Percentiles rank a stretch among this genome's conserved stretches.
Evolutionary conservation across 257 asterid species (phyloP).

Genomic region (Cordia subcordata): DNA sequence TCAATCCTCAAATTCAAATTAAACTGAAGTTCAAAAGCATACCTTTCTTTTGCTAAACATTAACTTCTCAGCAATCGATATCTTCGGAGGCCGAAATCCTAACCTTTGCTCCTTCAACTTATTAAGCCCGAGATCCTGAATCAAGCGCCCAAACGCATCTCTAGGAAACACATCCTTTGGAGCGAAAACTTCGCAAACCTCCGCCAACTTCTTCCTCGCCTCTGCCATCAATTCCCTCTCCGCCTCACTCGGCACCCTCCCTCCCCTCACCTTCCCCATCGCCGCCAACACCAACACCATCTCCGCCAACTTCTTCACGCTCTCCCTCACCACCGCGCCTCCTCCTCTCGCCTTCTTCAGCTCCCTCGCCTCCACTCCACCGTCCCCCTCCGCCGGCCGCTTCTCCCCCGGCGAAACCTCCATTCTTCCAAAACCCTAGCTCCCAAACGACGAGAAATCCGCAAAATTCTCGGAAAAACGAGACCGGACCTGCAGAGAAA

Average conservation of each 20-base stretch:
- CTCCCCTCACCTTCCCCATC: constrained; percentile 94
- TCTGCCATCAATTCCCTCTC: constrained; percentile 77
- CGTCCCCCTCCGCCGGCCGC: constrained; percentile 44
- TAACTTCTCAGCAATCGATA: constrained; percentile 77
- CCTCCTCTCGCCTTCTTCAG: constrained; percentile 30
- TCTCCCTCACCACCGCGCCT: constrained; percentile 27
- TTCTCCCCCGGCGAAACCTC: constrained; percentile 51
- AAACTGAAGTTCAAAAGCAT: constrained; percentile 19
- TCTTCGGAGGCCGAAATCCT: constrained; percentile 69
- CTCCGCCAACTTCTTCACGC: constrained; percentile 74
- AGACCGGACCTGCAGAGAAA: constrained; percentile 45
- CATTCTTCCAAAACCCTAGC: constrained; percentile 30
- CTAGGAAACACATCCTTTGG: constrained; percentile 92
- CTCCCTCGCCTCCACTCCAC: constrained; percentile 29
- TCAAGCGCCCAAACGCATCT: constrained; percentile 70
- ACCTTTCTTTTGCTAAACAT: constrained; percentile 75
- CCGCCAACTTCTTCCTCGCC: constrained; percentile 61
- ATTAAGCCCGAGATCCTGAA: constrained; percentile 89
- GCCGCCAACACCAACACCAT: constrained; percentile 85
- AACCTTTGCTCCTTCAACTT: constrained; percentile 62
- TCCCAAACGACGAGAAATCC: constrained; percentile 26
- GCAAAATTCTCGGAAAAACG: constrained; percentile 12
- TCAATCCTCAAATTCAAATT: not conserved
- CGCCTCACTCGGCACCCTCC: constrained; percentile 59
- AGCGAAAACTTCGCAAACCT: constrained; percentile 68